These are phyloP conservation scores for Saksenaea vasiformis DNA, from an alignment of 371 early-diverging fungal species.

Conservation along the genomic window DNA sequence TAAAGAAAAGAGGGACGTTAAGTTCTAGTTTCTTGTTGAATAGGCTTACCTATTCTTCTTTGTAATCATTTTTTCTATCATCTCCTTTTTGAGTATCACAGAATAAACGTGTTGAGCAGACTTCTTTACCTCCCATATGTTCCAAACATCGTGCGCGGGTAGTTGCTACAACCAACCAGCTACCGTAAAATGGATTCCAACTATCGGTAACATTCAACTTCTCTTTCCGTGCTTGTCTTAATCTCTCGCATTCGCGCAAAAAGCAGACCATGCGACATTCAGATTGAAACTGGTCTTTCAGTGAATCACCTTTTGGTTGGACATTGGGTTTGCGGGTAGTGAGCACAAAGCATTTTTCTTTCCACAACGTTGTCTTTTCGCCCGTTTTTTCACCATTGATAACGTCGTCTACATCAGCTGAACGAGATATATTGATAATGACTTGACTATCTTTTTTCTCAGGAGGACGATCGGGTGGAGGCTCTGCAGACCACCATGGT, in stretches of 20 bases:
- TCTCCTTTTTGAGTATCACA: background rate
- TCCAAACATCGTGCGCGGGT: constrained; percentile 23
- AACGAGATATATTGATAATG: background rate
- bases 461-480: background rate
- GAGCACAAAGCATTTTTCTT: background rate
- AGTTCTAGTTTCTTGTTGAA: background rate
- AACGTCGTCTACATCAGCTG: background rate
- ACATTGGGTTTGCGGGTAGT: background rate
- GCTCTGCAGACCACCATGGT: constrained; percentile 14
- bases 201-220: background rate
- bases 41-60: constrained; percentile 20
- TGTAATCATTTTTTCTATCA: constrained; percentile 13
- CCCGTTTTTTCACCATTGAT: constrained; percentile 1
- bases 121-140: constrained; percentile 14
- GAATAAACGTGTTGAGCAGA: too few species aligned
- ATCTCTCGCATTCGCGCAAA: constrained; percentile 20
- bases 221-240: constrained; percentile 8
- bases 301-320: background rate
- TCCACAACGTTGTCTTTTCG: background rate
- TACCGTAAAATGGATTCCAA: constrained; percentile 24
- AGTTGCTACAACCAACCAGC: constrained; percentile 28
- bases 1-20: background rate
- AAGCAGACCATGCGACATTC: constrained; percentile 27
- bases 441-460: constrained; percentile 2
- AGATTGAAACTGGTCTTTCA: constrained; percentile 1